Percentiles rank a stretch among this genome's conserved stretches.
phyloP scores from a whole-genome alignment of 495 filamentous ascomycete species.

The Penicillium taxi region DNA sequence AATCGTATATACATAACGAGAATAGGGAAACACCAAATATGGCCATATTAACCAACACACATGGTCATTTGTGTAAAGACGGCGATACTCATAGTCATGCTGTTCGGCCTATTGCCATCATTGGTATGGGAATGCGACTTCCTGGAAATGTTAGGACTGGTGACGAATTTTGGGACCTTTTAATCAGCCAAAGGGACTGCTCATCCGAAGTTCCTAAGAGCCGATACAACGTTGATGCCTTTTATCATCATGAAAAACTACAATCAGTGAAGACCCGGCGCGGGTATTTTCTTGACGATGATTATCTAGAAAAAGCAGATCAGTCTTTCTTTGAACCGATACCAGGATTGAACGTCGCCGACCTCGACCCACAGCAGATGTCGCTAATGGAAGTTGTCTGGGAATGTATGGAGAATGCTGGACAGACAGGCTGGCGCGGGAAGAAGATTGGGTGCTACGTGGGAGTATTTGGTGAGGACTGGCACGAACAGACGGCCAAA shows the following conservation, averaged over 20 bases:
- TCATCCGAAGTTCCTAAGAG: conserved; percentile 24
- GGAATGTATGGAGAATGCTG: conserved; percentile 23
- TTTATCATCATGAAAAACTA: conserved; percentile 11
- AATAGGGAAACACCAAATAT: too few species aligned
- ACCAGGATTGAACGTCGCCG: too few species aligned
- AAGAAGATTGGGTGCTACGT: conserved; percentile 10
- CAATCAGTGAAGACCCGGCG: conserved; percentile 24
- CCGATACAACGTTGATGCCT: conserved; percentile 33
- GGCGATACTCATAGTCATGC: too few species aligned
- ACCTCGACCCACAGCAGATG: conserved; percentile 24
- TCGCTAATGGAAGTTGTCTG: conserved; percentile 23
- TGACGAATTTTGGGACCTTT: conserved; percentile 35
- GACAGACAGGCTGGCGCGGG: conserved; percentile 7
- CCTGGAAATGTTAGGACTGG: conserved; percentile 31
- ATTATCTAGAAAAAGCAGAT: too few species aligned
- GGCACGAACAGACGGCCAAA: conserved; percentile 7
- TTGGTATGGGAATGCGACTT: conserved; percentile 43
- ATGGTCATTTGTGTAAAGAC: too few species aligned
- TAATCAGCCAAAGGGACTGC: conserved; percentile 31
- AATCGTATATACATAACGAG: too few species aligned
- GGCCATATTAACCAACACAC: too few species aligned
- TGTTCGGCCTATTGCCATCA: conserved; percentile 46
- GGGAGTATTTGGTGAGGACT: conserved; percentile 14
- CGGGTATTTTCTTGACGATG: conserved; percentile 48
- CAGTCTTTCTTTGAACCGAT: too few species aligned